A percentile compares a stretch with the other conserved stretches of the same genome.
Evolutionary conservation across 257 asterid species (phyloP).

Genomic region (Cinchona pubescens): DNA sequence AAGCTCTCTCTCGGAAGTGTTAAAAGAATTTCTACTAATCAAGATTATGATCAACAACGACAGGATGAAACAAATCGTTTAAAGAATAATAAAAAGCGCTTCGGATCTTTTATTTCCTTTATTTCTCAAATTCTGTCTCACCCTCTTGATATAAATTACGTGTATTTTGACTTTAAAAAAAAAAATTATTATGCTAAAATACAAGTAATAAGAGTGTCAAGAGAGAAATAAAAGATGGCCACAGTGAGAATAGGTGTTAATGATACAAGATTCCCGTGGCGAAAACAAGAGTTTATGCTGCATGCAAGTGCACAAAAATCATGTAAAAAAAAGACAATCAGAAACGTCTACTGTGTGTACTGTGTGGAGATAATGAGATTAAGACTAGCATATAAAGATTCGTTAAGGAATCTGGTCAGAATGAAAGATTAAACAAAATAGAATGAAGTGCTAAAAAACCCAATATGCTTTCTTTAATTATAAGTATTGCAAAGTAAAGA

Average conservation of each 20-base stretch:
- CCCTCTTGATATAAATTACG: no score
- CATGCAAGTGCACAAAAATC: no score
- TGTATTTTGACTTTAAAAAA: no score
- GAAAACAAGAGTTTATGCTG: no score
- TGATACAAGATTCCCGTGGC: no score
- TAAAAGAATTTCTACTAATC: neutral
- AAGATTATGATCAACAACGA: neutral
- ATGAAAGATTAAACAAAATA: neutral
- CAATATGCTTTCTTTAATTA: neutral
- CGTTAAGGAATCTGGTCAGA: neutral
- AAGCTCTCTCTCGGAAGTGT: neutral
- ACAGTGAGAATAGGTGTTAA: no score
- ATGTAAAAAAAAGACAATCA: neutral
- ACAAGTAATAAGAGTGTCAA: no score
- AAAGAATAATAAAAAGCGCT: neutral
- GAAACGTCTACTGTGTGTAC: neutral
- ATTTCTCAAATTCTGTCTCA: no score
- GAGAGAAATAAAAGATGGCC: no score
- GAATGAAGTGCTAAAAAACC: neutral
- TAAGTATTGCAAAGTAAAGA: conserved; percentile 9
- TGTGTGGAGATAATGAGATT: neutral
- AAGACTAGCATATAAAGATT: neutral
- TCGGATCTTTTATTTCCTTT: no score
- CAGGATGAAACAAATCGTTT: neutral
- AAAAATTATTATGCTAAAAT: no score